Evolutionary conservation across 164 flowering plant species (phyloP).

Genomic region (Platanus orientalis): DNA sequence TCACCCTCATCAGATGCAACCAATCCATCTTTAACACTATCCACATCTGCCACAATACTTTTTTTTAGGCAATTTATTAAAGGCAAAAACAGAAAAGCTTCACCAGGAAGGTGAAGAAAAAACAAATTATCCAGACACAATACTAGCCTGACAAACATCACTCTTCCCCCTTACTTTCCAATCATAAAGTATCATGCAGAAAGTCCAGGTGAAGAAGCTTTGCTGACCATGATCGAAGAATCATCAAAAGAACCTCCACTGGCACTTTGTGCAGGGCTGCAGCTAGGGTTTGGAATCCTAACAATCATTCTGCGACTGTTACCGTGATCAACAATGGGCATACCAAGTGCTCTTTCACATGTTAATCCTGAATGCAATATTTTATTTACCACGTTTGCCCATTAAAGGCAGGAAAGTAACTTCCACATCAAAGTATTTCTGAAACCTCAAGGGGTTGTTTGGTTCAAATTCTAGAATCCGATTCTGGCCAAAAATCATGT

Average conservation of each 20-base stretch:
- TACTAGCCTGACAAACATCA: slow-evolving; percentile 35
- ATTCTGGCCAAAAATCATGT: no score
- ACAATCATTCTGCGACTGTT: slow-evolving; percentile 70
- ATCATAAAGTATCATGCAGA: slow-evolving; percentile 51
- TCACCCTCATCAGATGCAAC: slow-evolving; percentile 54
- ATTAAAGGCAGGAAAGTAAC: no score
- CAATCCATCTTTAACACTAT: slow-evolving; percentile 45
- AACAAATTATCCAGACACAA: no score
- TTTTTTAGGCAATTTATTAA: no score
- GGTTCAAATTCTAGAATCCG: no score
- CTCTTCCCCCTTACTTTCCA: slow-evolving; percentile 38
- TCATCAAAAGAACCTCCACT: slow-evolving; percentile 45
- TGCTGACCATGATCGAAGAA: slow-evolving; percentile 28
- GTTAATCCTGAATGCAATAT: slow-evolving; percentile 36
- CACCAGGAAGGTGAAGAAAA: no score
- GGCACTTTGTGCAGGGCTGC: slow-evolving; percentile 45
- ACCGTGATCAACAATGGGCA: slow-evolving; percentile 37
- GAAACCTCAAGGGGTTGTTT: no score
- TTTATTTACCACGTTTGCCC: no score
- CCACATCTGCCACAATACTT: slow-evolving; percentile 37
- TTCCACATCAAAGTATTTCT: no score
- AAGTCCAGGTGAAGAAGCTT: slow-evolving; percentile 52
- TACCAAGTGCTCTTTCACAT: slow-evolving; percentile 44
- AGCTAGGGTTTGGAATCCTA: slow-evolving; percentile 60
- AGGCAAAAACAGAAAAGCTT: no score